phyloP scores from a whole-genome alignment of 2,329 filamentous ascomycete genomes.

The Penicillium sp. region DNA sequence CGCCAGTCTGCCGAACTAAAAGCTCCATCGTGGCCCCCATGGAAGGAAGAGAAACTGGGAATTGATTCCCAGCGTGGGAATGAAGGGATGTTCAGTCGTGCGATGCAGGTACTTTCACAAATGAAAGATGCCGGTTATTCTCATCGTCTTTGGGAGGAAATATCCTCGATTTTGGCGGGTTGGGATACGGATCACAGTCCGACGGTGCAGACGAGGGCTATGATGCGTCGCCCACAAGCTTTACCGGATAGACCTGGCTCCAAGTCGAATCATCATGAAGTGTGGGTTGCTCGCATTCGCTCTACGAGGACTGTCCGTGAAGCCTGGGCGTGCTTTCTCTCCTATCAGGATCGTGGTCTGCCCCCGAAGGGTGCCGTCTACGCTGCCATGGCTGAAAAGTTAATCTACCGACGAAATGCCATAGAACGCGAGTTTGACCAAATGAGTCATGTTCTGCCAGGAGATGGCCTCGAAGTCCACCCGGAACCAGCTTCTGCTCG shows the following conservation, averaged over 20 bases:
- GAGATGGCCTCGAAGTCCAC: constrained; percentile 55
- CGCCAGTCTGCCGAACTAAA: constrained; percentile 59
- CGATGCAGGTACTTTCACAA: constrained; percentile 53
- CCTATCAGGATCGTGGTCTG: constrained; percentile 49
- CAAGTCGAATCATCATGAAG: constrained; percentile 25
- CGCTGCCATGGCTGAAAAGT: constrained; percentile 57
- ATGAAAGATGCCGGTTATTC: constrained; percentile 62
- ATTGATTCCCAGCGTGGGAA: constrained; percentile 59
- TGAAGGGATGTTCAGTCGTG: constrained; percentile 57
- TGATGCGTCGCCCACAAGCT: constrained; percentile 35
- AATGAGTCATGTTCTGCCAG: constrained; percentile 45
- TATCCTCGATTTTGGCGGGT: constrained; percentile 55
- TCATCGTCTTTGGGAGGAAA: constrained; percentile 50
- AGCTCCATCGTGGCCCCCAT: constrained; percentile 62
- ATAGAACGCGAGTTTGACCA: constrained; percentile 22
- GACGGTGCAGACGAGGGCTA: constrained; percentile 58
- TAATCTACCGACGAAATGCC: constrained; percentile 43
- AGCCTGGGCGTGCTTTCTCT: constrained; percentile 64
- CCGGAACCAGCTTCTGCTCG: constrained; percentile 56
- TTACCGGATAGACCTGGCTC: constrained; percentile 10
- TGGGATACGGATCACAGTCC: constrained; percentile 64
- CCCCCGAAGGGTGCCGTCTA: constrained; percentile 47
- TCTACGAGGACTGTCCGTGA: constrained; percentile 61
- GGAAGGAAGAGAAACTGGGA: constrained; percentile 61
- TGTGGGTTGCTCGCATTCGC: constrained; percentile 59